Evolutionary conservation across 306 rosid genomes (phyloP), one percentile per base, ranked within the genome.

Genomic region (Cucumis hystrix): DNA sequence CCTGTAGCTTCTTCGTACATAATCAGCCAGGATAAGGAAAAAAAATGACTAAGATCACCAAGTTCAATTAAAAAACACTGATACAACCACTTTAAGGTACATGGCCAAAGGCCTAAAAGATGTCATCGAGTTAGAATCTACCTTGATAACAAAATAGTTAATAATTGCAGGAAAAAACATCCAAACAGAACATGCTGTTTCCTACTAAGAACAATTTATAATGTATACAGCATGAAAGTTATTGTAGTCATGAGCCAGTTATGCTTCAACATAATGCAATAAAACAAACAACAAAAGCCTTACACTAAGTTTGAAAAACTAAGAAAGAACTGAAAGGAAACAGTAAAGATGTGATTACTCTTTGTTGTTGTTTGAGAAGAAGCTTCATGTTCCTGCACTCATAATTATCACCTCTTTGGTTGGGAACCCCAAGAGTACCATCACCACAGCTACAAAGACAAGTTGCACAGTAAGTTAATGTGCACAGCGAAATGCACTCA

Each of bases 361-460:
- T 91, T 80, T 91, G 99, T 82, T 96, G 99, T 79, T 92, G 98
- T 84, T 91, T 96, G 83, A 96, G 98, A 86, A 96, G 98, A 71
- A 96, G 99, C 89, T 96, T 96, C 99, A 96, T 96, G 86, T 96
- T 96, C 84, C 99, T 89, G 83, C 99, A 96, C 83, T 96, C 99
- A 86, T 92, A 96, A 88, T 96, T 96, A 87, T 96, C 99, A 80
- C 99, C 99, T 85, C 97, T 86, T 89, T 96, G 99, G 83, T 86
- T 86, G 47, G 99, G 99, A 86, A 84, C 91, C 63, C 99, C 99
- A 78, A 96, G 96, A 79, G 89, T 79, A 75, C 99, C 99, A 87
- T 96, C 99, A 4, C 99, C 99, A 71, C 98, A 96, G 72, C 99
- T 96, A 91, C 79, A 81, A 63, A 76, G 51, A 37, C 16, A 21